These are phyloP conservation scores for Anethum foeniculum DNA, from an alignment of 140 eudicot species.

Conservation along the genomic window DNA sequence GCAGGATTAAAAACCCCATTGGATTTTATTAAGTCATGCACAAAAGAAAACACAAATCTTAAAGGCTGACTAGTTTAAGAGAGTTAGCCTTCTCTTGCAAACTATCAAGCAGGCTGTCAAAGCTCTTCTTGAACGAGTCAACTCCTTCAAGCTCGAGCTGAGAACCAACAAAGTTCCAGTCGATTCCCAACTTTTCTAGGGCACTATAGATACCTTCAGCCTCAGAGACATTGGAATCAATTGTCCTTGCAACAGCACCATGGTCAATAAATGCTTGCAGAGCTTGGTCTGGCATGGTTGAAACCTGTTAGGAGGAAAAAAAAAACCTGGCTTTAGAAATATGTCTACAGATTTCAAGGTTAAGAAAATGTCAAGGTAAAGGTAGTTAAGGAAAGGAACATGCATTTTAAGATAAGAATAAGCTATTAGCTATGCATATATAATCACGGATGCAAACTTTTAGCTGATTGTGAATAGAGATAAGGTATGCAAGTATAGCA, in stretches of 20 bases:
- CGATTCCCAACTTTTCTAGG: slow-evolving; percentile 90
- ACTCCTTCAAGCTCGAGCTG: slow-evolving; percentile 94
- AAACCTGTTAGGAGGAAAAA: slow-evolving; percentile 40
- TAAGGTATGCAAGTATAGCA: slow-evolving; percentile 17
- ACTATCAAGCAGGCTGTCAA: slow-evolving; percentile 85
- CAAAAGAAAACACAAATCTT: neutral
- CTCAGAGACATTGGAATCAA: slow-evolving; percentile 85
- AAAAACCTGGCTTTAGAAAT: neutral
- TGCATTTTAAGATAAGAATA: neutral
- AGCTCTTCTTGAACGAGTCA: slow-evolving; percentile 94
- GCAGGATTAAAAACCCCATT: neutral
- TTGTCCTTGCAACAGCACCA: slow-evolving; percentile 82
- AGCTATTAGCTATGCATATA: neutral
- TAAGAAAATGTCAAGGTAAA: neutral
- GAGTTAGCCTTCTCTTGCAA: slow-evolving; percentile 96
- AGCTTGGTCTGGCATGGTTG: slow-evolving; percentile 99
- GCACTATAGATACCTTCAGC: slow-evolving; percentile 94
- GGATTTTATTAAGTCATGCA: neutral
- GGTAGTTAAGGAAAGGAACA: neutral
- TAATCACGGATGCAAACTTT: neutral
- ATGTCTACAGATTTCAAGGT: neutral
- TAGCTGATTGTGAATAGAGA: neutral
- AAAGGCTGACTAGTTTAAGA: slow-evolving; percentile 64
- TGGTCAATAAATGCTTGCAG: slow-evolving; percentile 90
- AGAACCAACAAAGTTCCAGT: slow-evolving; percentile 70